phyloP scores from a whole-genome alignment of 345 rosid genomes.

The Passiflora organensis region DNA sequence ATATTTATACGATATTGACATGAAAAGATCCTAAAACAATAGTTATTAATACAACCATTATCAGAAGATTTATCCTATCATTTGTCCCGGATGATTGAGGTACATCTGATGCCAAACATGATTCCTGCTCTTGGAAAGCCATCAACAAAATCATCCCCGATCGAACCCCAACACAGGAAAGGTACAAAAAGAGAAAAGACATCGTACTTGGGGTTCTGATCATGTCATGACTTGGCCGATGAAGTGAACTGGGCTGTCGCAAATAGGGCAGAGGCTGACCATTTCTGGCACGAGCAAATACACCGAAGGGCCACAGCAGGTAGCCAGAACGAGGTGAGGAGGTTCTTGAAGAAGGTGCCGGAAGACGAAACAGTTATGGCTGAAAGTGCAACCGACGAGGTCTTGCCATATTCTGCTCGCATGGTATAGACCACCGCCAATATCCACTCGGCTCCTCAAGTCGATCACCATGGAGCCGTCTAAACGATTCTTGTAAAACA shows the following conservation, averaged over 20 bases:
- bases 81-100: too few relatives aligned
- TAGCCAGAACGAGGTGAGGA: background rate
- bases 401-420: background rate
- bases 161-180: too few relatives aligned
- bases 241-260: background rate
- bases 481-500: slow-evolving; percentile 4
- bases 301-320: slow-evolving; percentile 5
- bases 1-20: too few relatives aligned
- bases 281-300: slow-evolving; percentile 8
- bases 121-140: too few relatives aligned
- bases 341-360: background rate
- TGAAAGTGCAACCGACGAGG: background rate
- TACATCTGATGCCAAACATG: too few relatives aligned
- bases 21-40: too few relatives aligned
- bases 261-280: slow-evolving; percentile 8
- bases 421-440: slow-evolving; percentile 9
- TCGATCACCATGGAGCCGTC: slow-evolving; percentile 3
- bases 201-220: too few relatives aligned
- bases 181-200: too few relatives aligned
- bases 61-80: too few relatives aligned
- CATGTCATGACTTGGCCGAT: background rate
- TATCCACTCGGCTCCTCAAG: slow-evolving; percentile 1
- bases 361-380: background rate
- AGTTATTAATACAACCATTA: too few relatives aligned
- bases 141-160: too few relatives aligned